phyloP scores from a whole-genome alignment of 345 rosid genomes.

The Syzygium grande region DNA sequence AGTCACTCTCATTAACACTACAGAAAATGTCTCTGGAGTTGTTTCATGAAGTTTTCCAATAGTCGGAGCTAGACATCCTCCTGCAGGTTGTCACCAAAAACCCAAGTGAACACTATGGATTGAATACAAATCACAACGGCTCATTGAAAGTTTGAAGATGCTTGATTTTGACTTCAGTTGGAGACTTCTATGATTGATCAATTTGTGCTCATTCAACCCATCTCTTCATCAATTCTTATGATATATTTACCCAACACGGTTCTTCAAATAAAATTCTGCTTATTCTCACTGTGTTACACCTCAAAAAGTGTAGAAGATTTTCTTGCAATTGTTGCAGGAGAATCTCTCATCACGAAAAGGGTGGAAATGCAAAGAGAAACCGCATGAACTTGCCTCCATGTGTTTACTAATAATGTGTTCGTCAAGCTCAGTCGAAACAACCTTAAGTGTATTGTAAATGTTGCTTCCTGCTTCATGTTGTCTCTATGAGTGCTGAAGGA shows the following conservation, averaged over 20 bases:
- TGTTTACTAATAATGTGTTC: neutral
- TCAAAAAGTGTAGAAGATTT: neutral
- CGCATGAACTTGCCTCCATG: neutral
- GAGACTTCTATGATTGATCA: neutral
- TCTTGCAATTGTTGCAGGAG: neutral
- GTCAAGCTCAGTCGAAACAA: neutral
- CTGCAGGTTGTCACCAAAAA: neutral
- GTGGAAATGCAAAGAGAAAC: neutral
- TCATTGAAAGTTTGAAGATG: neutral
- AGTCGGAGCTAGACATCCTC: neutral
- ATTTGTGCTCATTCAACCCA: neutral
- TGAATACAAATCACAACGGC: neutral
- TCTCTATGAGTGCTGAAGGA: neutral
- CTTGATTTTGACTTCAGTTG: neutral
- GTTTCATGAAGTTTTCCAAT: neutral
- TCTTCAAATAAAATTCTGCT: neutral
- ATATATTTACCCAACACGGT: neutral
- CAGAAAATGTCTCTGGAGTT: neutral
- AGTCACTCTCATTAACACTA: neutral
- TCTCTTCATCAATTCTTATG: neutral
- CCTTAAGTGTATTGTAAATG: neutral
- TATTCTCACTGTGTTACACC: neutral
- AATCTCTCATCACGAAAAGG: neutral
- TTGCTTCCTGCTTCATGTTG: neutral
- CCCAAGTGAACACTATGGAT: neutral